These are phyloP conservation scores for Apostasia ramifera DNA, from an alignment of 106 monocot species.

Conservation along the genomic window DNA sequence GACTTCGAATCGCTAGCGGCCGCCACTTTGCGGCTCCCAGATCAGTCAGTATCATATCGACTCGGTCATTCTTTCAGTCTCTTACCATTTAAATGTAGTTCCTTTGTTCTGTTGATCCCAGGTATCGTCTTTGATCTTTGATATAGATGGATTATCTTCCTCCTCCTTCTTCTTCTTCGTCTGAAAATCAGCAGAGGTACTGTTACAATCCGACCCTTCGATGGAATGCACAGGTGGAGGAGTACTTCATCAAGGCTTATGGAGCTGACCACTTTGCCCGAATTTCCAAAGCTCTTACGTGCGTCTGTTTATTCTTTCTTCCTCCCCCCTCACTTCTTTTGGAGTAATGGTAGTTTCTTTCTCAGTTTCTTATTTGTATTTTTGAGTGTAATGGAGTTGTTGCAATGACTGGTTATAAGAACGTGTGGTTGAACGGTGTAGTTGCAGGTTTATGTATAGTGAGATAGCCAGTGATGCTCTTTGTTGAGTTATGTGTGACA, in stretches of 20 bases:
- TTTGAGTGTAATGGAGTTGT: no score
- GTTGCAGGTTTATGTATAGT: no score
- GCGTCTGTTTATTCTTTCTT: neutral
- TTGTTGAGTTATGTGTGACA: no score
- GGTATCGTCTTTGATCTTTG: neutral
- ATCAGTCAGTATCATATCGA: neutral
- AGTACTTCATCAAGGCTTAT: slow-evolving; percentile 86
- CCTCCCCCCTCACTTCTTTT: neutral
- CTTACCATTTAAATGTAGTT: neutral
- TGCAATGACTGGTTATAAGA: no score
- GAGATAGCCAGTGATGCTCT: no score
- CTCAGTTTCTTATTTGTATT: neutral
- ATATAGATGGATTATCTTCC: slow-evolving; percentile 45
- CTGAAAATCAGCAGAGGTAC: slow-evolving; percentile 31
- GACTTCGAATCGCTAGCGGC: neutral
- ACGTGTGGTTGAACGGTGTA: no score
- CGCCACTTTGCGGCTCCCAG: neutral
- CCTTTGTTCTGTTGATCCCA: neutral
- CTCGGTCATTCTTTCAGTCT: neutral
- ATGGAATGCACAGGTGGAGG: slow-evolving; percentile 81
- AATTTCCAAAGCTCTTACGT: slow-evolving; percentile 87
- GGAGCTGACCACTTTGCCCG: slow-evolving; percentile 71
- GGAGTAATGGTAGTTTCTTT: neutral
- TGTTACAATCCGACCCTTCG: slow-evolving; percentile 57
- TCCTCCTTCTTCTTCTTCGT: slow-evolving; percentile 16